Conservation (phyloP, 2,329 filamentous ascomycete genomes). For the Stagonosporopsis rhizophila region DNA sequence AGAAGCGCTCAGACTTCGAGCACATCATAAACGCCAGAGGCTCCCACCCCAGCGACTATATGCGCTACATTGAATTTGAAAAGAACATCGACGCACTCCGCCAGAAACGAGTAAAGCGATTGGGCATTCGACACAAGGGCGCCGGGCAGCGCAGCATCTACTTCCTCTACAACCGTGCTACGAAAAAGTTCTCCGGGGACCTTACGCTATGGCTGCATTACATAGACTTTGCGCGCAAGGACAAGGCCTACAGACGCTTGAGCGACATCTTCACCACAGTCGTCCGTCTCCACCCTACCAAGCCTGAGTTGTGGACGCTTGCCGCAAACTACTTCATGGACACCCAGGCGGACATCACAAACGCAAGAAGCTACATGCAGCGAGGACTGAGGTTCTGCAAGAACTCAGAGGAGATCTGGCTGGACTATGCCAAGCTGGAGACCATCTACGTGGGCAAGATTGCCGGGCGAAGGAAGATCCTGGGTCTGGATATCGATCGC, state of each 20-base stretch:
- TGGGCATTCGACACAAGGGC: conserved; percentile 75
- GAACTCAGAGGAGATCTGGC: conserved; percentile 75
- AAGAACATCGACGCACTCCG: conserved; percentile 75
- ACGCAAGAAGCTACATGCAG: conserved; percentile 85
- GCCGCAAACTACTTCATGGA: conserved; percentile 82
- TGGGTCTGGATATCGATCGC: conserved; percentile 64
- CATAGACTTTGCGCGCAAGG: conserved; percentile 76
- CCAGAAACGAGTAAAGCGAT: conserved; percentile 79
- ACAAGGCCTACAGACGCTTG: conserved; percentile 68
- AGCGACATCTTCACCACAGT: conserved; percentile 69
- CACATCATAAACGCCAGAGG: conserved; percentile 87
- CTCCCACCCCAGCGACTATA: conserved; percentile 74
- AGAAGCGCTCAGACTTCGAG: conserved; percentile 91
- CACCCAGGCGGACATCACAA: conserved; percentile 82
- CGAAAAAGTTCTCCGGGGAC: conserved; percentile 82
- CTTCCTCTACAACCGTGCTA: conserved; percentile 85
- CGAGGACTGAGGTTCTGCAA: conserved; percentile 90
- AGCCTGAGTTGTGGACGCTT: conserved; percentile 82
- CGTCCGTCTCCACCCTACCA: conserved; percentile 83
- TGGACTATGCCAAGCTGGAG: conserved; percentile 90
- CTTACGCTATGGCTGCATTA: conserved; percentile 88
- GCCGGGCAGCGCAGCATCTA: conserved; percentile 84
- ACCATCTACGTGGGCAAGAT: conserved; percentile 90
- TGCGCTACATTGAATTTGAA: conserved; percentile 78
- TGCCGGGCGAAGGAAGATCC: conserved; percentile 72